Evolutionary conservation across 2,329 filamentous ascomycete genomes (phyloP), one percentile per base, ranked within the genome.

Genomic region (Calonectria ilicicola): DNA sequence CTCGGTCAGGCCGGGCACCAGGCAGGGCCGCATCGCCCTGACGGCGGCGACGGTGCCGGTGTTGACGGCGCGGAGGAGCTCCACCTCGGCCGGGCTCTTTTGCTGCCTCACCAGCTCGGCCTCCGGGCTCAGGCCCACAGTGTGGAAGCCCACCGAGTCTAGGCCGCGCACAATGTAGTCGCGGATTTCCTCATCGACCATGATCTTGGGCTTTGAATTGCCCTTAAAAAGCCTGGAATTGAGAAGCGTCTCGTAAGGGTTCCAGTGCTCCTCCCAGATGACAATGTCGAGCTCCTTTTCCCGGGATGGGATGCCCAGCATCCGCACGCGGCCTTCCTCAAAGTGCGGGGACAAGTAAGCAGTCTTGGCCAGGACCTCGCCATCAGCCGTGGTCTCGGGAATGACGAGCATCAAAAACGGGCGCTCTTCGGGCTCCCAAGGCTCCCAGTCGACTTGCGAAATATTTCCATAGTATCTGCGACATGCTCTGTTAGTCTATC

Each of bases 171-270:
- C 85, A 63, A 93, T 92, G 79, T 89, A 92, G 79, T 92, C 90
- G 2, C 91, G 87, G 79, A 92, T 91, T 77, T 92, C 91, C 74
- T 92, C 91, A 73, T 93, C 91, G 17, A 91, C 86, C 88, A 92
- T 91, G n/a, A 93, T 74, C n/a, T 79, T 86, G 6, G 82, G 81
- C 2, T 70, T 42, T 12, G 74, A 72, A 5, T 74, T 75, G 14
- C 70, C 47, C 19, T 62, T 27, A 62, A 88, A 87, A 1, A 88
- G 80, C 9, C 79, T 83, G 1, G 86, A 88, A 27, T 85, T 74
- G 15, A 85, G 81, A 21, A 93, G 83, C 0, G 89, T 92, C 0
- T 81, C 80, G 79, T 92, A 93, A 1, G 90, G 91, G 78, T 92
- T 86, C 91, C 90, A 92, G 75, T 92, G 90, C 76, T 93, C 91